A percentile compares a stretch with the other conserved stretches of the same genome.
Evolutionary conservation across 2,329 filamentous ascomycete species (phyloP).

Genomic region (Fusarium haematococcum): DNA sequence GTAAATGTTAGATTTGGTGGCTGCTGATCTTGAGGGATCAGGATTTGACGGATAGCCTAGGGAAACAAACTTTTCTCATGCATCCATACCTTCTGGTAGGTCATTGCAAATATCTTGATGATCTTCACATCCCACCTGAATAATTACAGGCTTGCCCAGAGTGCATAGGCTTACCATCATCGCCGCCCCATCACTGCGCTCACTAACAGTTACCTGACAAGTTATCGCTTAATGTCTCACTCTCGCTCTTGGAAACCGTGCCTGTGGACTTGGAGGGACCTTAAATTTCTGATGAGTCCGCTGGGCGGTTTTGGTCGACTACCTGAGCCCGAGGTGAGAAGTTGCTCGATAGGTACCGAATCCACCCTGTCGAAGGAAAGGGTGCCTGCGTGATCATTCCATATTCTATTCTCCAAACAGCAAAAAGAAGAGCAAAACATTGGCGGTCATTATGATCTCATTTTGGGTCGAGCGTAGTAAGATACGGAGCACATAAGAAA

Average conservation of each 20-base stretch:
- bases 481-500: too few species aligned
- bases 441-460: too few species aligned
- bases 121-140: background rate
- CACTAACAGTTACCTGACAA: background rate
- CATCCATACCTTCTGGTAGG: too few species aligned
- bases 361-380: background rate
- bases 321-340: background rate
- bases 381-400: background rate
- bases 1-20: background rate
- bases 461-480: too few species aligned
- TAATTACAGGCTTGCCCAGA: background rate
- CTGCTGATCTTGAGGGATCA: background rate
- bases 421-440: too few species aligned
- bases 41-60: too few species aligned
- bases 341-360: background rate
- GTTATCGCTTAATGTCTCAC: background rate
- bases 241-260: background rate
- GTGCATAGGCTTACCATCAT: background rate
- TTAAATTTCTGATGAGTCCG: background rate
- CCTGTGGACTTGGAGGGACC: background rate
- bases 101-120: background rate
- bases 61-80: too few species aligned
- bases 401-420: background rate
- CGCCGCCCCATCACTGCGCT: background rate
- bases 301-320: background rate